A percentile compares a stretch with the other conserved stretches of the same genome.
phyloP scores from a whole-genome alignment of 495 filamentous ascomycete genomes.

The Lasiosphaeria ovina region DNA sequence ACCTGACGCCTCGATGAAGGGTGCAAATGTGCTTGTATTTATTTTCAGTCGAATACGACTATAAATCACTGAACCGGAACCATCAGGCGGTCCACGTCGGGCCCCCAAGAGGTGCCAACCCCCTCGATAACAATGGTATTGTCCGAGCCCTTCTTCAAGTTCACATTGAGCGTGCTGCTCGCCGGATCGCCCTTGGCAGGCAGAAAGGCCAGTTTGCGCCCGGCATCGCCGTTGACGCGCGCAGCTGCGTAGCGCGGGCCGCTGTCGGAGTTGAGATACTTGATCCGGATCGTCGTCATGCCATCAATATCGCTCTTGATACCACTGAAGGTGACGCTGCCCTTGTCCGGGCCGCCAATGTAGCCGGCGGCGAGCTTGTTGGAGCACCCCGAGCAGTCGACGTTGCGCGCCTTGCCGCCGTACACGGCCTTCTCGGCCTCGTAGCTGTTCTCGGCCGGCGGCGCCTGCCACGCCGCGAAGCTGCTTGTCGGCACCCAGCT shows the following conservation, averaged over 20 bases:
- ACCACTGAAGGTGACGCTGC: constrained; percentile 44
- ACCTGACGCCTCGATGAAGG: no score
- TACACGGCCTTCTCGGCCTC: constrained; percentile 46
- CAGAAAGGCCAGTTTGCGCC: constrained; percentile 50
- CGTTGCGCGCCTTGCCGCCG: constrained; percentile 31
- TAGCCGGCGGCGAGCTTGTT: constrained; percentile 48
- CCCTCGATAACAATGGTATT: constrained; percentile 53
- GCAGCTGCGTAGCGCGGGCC: constrained; percentile 51
- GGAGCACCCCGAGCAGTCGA: constrained; percentile 51
- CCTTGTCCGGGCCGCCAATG: constrained; percentile 51
- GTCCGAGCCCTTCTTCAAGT: constrained; percentile 38
- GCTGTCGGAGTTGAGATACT: constrained; percentile 53
- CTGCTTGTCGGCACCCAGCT: constrained; percentile 53
- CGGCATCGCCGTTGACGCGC: constrained; percentile 53
- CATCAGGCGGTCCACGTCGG: constrained; percentile 57
- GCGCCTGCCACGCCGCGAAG: constrained; percentile 37
- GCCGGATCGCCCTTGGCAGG: constrained; percentile 33
- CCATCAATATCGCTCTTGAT: constrained; percentile 45
- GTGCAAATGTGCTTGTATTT: no score
- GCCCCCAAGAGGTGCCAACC: constrained; percentile 46
- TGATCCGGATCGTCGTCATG: constrained; percentile 53
- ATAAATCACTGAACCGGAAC: constrained; percentile 42
- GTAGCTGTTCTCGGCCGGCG: constrained; percentile 48
- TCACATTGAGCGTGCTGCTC: constrained; percentile 42
- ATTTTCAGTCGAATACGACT: no score